Evolutionary conservation across 192 early-diverging fungal genomes (phyloP), one percentile per base, ranked within the genome.

Genomic region (Powellomyces hirtus): DNA sequence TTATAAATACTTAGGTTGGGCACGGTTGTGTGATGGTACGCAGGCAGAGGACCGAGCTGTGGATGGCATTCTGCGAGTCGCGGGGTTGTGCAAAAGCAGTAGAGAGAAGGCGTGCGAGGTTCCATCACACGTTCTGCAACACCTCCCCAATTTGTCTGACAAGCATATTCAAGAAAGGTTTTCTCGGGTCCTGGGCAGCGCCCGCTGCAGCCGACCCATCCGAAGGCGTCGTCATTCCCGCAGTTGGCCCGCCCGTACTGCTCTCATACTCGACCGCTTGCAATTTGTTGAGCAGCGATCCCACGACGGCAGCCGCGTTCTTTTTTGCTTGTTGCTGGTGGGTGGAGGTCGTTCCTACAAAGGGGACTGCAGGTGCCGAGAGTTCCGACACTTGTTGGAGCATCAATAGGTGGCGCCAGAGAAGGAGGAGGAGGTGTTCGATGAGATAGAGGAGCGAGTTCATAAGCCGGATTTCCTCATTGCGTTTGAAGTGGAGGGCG

Each of bases 391-490:
- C 29, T 22, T 5, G 5, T 16, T 26, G 27, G 27, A 56, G 24
- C 5, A 13, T 16, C 33, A 60, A 51, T 11, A 92, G 70, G 65
- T 92, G 90, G 3, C 88, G 80, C 90, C 90, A 92, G 58, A 90
- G 63, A 69, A 92, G 73, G 36, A 89, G 80, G 35, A 90, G 69
- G 0, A 85, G 64, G 24, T 73, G 71, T 26, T 73, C 71, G 31
- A 70, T 44, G 18, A 73, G 33, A 37, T 57, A 67, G 56, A 67
- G 33, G 8, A 57, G 37, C 13, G 34, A 20, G 0, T 34, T n/a
- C 31, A 67, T 38, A 36, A 27, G n/a, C 27, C n/a, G n/a, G 31
- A 67, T 16, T 26, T 4, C 22, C n/a, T 40, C 55, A 7, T 14
- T 27, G 33, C 34, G 27, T 40, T 18, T 29, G 38, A 29, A 5